A percentile compares a stretch with the other conserved stretches of the same genome.
These are phyloP conservation scores for Ophiostoma triangulosporum DNA, from an alignment of 2,329 filamentous ascomycete species.

Conservation along the genomic window DNA sequence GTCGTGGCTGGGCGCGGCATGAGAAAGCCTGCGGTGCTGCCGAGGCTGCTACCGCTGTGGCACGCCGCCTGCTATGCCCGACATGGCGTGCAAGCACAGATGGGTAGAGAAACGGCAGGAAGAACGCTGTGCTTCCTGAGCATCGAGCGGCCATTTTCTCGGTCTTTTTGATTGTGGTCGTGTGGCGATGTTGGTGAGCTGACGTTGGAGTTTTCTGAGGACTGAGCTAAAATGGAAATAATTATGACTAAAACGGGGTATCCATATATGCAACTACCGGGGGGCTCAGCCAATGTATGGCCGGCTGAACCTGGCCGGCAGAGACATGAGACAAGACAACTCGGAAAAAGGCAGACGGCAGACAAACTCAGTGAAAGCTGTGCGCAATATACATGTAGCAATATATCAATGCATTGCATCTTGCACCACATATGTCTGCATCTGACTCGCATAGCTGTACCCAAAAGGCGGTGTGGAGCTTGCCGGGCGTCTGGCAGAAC, in stretches of 20 bases:
- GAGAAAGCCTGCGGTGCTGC: neutral
- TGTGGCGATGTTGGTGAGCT: neutral
- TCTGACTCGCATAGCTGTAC: neutral
- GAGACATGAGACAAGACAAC: no score
- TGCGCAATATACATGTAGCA: no score
- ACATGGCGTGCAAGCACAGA: conserved; percentile 14
- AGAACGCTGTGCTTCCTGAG: conserved; percentile 22
- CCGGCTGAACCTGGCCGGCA: no score
- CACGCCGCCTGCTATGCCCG: neutral
- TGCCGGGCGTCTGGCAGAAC: no score
- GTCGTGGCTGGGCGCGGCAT: neutral
- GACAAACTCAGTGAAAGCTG: no score
- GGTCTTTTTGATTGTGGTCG: neutral
- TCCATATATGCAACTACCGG: conserved; percentile 5
- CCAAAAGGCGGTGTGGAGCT: conserved; percentile 9
- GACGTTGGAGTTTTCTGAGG: conserved; percentile 4
- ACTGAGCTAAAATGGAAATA: neutral
- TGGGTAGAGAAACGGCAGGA: conserved; percentile 39
- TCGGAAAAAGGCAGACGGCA: no score
- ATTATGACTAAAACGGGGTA: neutral
- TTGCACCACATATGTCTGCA: neutral
- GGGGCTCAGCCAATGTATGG: neutral
- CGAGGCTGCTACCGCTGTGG: neutral
- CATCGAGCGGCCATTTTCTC: conserved; percentile 29
- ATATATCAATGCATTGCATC: neutral